Conservation (phyloP, 805 yeast species). For the Zygotorulaspora sp. region DNA sequence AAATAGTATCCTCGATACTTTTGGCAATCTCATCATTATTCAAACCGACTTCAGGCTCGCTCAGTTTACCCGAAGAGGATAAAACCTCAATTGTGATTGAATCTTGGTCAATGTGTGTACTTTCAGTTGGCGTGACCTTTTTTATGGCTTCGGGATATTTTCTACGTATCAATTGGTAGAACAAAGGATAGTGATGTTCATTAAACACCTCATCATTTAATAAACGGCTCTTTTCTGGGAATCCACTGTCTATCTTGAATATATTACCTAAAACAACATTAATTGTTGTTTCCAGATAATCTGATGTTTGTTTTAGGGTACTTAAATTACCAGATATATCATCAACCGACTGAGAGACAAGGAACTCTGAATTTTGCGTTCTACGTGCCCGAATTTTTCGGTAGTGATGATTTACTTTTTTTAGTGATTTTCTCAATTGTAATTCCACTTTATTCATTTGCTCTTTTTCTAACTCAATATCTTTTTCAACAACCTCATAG, state of each 20-base stretch:
- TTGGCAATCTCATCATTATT: background rate
- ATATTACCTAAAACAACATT: conserved; percentile 23
- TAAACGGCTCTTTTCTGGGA: conserved; percentile 38
- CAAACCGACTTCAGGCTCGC: too few species aligned
- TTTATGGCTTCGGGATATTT: conserved; percentile 13
- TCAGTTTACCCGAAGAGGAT: too few species aligned
- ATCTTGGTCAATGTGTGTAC: too few species aligned
- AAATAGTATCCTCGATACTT: background rate
- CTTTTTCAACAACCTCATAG: conserved; percentile 25
- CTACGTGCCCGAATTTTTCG: conserved; percentile 15
- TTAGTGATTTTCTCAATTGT: conserved; percentile 22
- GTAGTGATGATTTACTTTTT: conserved; percentile 23
- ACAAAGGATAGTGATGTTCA: conserved; percentile 41
- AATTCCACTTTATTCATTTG: conserved; percentile 27
- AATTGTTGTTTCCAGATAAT: conserved; percentile 13
- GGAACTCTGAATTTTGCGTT: conserved; percentile 9
- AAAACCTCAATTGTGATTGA: too few species aligned
- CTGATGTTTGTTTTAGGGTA: conserved; percentile 10
- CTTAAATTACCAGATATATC: conserved; percentile 8
- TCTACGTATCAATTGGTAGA: conserved; percentile 32
- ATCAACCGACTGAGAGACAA: conserved; percentile 8
- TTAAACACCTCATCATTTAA: conserved; percentile 38
- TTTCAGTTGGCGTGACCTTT: conserved; percentile 19
- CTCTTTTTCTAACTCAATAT: conserved; percentile 31
- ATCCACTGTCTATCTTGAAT: conserved; percentile 33